Percentiles rank a stretch among this genome's conserved stretches.
Evolutionary conservation across 1,139 yeast genomes (phyloP).

Genomic region (Lodderomyces pseudojiufengensis): DNA sequence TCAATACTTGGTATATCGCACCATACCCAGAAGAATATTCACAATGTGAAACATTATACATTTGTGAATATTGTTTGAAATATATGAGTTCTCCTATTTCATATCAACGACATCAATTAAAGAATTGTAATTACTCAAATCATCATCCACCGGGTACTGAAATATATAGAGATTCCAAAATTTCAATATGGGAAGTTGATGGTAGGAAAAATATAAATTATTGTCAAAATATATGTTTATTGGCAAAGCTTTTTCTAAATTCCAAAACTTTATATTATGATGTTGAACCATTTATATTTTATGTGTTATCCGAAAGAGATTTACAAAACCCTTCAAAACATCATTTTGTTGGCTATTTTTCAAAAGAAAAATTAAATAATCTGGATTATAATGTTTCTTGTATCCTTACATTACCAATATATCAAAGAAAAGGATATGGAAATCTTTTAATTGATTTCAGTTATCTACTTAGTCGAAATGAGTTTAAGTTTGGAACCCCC

Average conservation of each 20-base stretch:
- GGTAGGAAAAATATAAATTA: conserved; percentile 79
- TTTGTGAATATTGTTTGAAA: conserved; percentile 84
- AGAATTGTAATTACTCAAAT: conserved; percentile 54
- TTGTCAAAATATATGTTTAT: conserved; percentile 84
- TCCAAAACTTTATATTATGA: conserved; percentile 91
- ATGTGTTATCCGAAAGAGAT: conserved; percentile 73
- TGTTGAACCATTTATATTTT: conserved; percentile 91
- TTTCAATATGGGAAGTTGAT: conserved; percentile 87
- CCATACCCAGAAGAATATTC: conserved; percentile 92
- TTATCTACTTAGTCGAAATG: conserved; percentile 69
- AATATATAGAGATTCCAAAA: conserved; percentile 63
- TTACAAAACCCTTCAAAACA: conserved; percentile 45
- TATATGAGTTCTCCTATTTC: conserved; percentile 73
- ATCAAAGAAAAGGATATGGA: conserved; percentile 89
- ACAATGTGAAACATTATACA: conserved; percentile 55
- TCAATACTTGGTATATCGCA: conserved; percentile 88
- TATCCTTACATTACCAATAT: conserved; percentile 82
- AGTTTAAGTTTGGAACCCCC: conserved; percentile 84
- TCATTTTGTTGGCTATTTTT: conserved; percentile 90
- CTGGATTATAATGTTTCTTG: conserved; percentile 85
- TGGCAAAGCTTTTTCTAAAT: conserved; percentile 85
- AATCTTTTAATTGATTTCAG: conserved; percentile 85
- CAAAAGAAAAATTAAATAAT: conserved; percentile 77
- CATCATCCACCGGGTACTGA: conserved; percentile 88
- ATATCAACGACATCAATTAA: conserved; percentile 64